Evolutionary conservation across 2,329 filamentous ascomycete genomes (phyloP).

Genomic region (Scytalidium lignicola): DNA sequence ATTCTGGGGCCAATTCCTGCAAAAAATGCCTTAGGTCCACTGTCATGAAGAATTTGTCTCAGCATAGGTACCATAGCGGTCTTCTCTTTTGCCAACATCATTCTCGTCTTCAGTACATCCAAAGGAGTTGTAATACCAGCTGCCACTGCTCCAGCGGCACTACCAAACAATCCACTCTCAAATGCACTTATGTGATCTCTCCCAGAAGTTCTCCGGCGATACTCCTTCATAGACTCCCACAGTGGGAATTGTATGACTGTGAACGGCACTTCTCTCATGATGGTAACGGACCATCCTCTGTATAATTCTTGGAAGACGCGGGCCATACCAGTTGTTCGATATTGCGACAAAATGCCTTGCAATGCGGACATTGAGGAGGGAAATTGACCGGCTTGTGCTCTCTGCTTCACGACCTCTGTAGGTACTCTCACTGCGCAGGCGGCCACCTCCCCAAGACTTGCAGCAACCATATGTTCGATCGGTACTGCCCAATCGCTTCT

Average conservation of each 20-base stretch:
- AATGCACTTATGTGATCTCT: constrained; percentile 54
- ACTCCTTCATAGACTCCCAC: constrained; percentile 88
- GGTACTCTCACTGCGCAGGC: constrained; percentile 91
- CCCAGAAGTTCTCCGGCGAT: constrained; percentile 44
- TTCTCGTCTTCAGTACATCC: constrained; percentile 92
- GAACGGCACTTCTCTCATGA: constrained; percentile 94
- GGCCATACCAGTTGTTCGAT: constrained; percentile 35
- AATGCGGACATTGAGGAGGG: constrained; percentile 65
- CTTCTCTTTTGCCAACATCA: constrained; percentile 79
- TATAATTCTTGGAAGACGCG: constrained; percentile 81
- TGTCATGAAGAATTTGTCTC: constrained; percentile 56
- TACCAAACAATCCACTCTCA: constrained; percentile 83
- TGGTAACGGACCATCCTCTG: constrained; percentile 84
- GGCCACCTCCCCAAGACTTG: constrained; percentile 80
- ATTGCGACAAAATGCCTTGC: constrained; percentile 58
- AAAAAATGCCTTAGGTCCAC: constrained; percentile 66
- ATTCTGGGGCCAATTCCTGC: constrained; percentile 75
- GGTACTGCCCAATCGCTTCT: constrained; percentile 25
- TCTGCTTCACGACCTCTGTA: constrained; percentile 95
- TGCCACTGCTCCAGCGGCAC: constrained; percentile 75
- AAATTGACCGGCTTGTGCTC: constrained; percentile 83
- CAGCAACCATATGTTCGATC: constrained; percentile 75
- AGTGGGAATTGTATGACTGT: constrained; percentile 96
- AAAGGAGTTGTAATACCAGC: constrained; percentile 87
- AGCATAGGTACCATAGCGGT: constrained; percentile 57